Base-by-base conservation (phyloP, 2,329 filamentous ascomycete species). In the Colletotrichum graminicola region DNA sequence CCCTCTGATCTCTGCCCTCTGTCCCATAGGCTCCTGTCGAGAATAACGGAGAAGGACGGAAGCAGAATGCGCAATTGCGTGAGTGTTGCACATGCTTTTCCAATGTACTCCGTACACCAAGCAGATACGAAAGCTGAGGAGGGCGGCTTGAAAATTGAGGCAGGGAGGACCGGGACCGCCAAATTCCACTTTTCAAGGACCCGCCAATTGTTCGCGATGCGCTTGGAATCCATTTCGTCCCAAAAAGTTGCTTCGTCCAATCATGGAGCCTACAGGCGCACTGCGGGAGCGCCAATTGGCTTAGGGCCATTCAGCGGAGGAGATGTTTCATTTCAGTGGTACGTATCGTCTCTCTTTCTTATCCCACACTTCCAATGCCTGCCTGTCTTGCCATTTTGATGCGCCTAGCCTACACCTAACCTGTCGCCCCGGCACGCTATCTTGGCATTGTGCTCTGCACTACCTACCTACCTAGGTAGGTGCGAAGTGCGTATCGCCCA, bases 181-280 rank as follows among this genome's bases (percentile, higher is more conserved):
- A 66, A 56, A 70, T 61, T 70, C 49, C 67, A 66, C 54, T 61
- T 66, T 47, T 54, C 29, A 29, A n/a, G 32, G 51, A 49, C 43
- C 67, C 49, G 41, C 56, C 63, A 62, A 49, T 70, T 56, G 63
- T 62, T 62, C 55, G 63, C 56, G 56, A 36, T 49, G 21, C 54
- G 41, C 63, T 55, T 61, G 63, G 54, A 67, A 67, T 18, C 32
- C 23, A 59, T 43, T 43, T 67, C 63, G 26, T 70, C 56, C 63
- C 49, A 61, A 62, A 34, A 49, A 29, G 66, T 26, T 41, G 41
- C 41, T 67, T 67, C 67, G 51, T 67, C 67, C 67, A 70, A 70
- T 67, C 41, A 70, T 61, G 63, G 52, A 56, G 56, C 41, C 55
- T 67, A 49, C 41, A 56, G 47, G 41, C 43, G 16, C 47, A 62